Evolutionary conservation across 1,284 basidiomycete genomes (phyloP).

Genomic region (Uromyces viciae-fabae): DNA sequence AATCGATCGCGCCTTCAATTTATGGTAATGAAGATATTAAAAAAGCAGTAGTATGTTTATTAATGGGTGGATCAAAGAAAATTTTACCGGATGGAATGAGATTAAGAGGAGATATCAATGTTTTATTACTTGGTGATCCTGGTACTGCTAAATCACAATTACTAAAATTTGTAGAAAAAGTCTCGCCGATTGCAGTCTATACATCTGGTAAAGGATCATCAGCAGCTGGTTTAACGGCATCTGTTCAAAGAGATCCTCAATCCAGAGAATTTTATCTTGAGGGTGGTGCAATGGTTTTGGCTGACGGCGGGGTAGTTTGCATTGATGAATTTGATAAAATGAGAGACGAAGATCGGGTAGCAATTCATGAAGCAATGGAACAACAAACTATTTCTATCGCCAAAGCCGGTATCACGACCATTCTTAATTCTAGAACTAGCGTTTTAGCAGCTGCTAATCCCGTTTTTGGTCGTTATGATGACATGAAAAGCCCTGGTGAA

Average conservation of each 20-base stretch:
- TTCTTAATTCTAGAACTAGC: constrained; percentile 90
- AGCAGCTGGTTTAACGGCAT: constrained; percentile 95
- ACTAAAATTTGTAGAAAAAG: constrained; percentile 98
- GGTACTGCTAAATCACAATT: constrained; percentile 97
- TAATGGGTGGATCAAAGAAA: constrained; percentile 98
- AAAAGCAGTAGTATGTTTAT: constrained; percentile 87
- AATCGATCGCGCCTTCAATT: constrained; percentile 93
- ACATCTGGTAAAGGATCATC: constrained; percentile 97
- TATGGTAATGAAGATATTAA: constrained; percentile 98
- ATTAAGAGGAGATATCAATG: constrained; percentile 95
- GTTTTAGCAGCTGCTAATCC: constrained; percentile 98
- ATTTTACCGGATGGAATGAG: constrained; percentile 96
- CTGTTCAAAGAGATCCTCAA: constrained; percentile 86
- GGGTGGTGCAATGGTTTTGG: constrained; percentile 98
- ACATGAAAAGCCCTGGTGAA: constrained; percentile 93
- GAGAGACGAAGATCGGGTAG: constrained; percentile 97
- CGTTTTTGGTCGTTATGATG: constrained; percentile 96
- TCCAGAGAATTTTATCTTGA: constrained; percentile 97
- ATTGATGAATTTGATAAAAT: constrained; percentile 99
- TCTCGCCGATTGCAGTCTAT: constrained; percentile 93
- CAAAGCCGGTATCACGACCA: constrained; percentile 98
- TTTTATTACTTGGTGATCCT: constrained; percentile 89
- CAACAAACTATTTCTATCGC: constrained; percentile 99
- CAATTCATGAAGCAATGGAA: constrained; percentile 99
- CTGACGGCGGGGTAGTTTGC: constrained; percentile 96